These are phyloP conservation scores for Magnaporthales sp. DNA, from an alignment of 2,329 filamentous ascomycete genomes.

Conservation along the genomic window DNA sequence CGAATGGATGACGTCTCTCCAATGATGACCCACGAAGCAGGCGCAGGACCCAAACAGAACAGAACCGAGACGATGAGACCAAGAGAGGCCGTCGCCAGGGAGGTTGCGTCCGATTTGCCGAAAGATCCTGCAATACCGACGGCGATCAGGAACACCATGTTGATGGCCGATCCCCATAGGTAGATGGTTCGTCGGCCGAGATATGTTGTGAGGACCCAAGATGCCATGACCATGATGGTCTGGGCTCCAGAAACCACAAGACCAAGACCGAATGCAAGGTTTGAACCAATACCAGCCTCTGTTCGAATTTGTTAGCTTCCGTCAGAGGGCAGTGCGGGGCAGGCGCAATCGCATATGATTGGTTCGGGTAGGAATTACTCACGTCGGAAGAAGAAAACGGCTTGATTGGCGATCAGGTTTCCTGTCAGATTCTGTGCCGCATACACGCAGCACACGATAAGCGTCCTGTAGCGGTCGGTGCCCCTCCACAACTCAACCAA, in stretches of 20 bases:
- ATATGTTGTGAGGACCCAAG: constrained; percentile 7
- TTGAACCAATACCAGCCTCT: constrained; percentile 15
- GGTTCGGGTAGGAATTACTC: constrained; percentile 1
- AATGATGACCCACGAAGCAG: constrained; percentile 24
- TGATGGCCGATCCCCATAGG: constrained; percentile 9
- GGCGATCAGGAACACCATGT: constrained; percentile 9
- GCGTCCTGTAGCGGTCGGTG: constrained; percentile 40
- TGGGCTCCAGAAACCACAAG: constrained; percentile 49
- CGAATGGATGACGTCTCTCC: constrained; percentile 26
- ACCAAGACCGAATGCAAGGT: constrained; percentile 51
- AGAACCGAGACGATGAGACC: constrained; percentile 30
- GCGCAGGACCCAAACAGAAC: constrained; percentile 45
- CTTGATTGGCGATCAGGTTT: constrained; percentile 26
- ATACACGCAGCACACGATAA: constrained; percentile 36
- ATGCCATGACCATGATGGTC: constrained; percentile 7
- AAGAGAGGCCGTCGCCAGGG: constrained; percentile 17
- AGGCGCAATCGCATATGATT: too few species aligned
- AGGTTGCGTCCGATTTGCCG: neutral
- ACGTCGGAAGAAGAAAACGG: constrained; percentile 14
- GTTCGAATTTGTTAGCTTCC: constrained; percentile 19
- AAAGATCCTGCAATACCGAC: constrained; percentile 19
- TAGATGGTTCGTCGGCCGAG: constrained; percentile 13
- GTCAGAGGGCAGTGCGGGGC: too few species aligned
- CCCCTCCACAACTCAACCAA: constrained; percentile 43
- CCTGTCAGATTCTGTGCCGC: constrained; percentile 19